Percentiles rank a stretch among this genome's conserved stretches.
These are phyloP conservation scores for Panus rudis DNA, from an alignment of 768 basidiomycete genomes.

Conservation along the genomic window DNA sequence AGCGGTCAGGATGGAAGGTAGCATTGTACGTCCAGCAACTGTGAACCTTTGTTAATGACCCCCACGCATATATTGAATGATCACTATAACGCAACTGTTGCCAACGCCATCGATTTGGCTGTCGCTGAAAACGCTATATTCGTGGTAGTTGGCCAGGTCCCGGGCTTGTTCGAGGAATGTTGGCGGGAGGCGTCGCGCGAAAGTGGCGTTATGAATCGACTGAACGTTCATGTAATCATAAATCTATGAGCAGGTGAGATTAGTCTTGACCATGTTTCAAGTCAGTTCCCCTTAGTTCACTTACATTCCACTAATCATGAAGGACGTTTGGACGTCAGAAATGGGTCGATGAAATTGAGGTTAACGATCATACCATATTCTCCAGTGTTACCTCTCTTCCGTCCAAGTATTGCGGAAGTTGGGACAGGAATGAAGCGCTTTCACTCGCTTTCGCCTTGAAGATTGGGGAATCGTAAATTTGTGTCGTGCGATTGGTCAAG, in stretches of 20 bases:
- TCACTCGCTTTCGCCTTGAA: conserved; percentile 18
- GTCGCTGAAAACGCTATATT: conserved; percentile 31
- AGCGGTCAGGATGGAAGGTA: conserved; percentile 52
- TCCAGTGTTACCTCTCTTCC: conserved; percentile 18
- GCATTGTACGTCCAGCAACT: conserved; percentile 64
- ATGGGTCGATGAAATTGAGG: not conserved
- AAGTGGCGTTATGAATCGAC: conserved; percentile 31
- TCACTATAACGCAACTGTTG: conserved; percentile 21
- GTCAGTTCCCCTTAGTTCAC: not conserved
- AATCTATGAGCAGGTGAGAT: conserved; percentile 14
- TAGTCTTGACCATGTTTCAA: not conserved
- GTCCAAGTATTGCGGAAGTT: conserved; percentile 20
- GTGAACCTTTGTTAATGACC: not conserved
- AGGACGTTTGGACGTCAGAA: not conserved
- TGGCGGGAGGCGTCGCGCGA: conserved; percentile 18
- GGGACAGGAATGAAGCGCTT: conserved; percentile 19
- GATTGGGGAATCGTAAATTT: conserved; percentile 23
- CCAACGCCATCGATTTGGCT: conserved; percentile 24
- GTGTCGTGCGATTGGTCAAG: conserved; percentile 17
- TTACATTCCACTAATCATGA: conserved; percentile 8
- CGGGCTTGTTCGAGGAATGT: conserved; percentile 22
- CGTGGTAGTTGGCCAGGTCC: conserved; percentile 34
- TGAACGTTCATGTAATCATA: conserved; percentile 35
- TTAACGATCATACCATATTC: conserved; percentile 18
- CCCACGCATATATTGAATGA: not conserved